phyloP scores from a whole-genome alignment of 176 grass and related monocot genomes.

The Canna indica region DNA sequence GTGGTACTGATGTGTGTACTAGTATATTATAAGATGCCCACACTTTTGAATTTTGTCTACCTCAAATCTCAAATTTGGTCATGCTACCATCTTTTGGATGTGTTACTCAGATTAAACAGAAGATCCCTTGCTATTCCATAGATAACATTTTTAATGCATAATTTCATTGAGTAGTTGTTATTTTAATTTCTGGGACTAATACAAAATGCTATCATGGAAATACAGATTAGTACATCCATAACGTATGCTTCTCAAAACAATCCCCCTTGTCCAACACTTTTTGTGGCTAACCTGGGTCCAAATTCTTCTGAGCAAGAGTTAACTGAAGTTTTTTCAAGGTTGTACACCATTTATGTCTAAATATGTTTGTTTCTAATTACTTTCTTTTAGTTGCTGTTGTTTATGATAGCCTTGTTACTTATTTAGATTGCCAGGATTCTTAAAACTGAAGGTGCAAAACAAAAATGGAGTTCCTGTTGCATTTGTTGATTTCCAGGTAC shows the following conservation, averaged over 20 bases:
- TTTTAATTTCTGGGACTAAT: slow-evolving; percentile 2
- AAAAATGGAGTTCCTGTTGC: slow-evolving; percentile 71
- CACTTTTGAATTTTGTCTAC: neutral
- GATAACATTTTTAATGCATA: neutral
- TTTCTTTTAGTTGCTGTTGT: neutral
- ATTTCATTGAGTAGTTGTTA: neutral
- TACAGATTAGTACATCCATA: slow-evolving; percentile 16
- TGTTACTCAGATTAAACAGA: neutral
- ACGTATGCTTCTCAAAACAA: slow-evolving; percentile 55
- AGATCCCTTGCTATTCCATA: neutral
- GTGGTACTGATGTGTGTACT: neutral
- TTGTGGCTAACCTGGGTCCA: slow-evolving; percentile 81
- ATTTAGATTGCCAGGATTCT: slow-evolving; percentile 60
- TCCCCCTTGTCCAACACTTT: slow-evolving; percentile 76
- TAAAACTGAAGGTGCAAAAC: slow-evolving; percentile 92
- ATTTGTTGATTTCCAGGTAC: slow-evolving; percentile 96
- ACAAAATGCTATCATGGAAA: neutral
- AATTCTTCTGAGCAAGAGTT: slow-evolving; percentile 65
- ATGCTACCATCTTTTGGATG: neutral
- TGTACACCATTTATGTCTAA: neutral
- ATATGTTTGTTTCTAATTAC: neutral
- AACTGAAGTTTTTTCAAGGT: slow-evolving; percentile 80
- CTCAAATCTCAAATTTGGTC: neutral
- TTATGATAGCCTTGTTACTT: slow-evolving; percentile 20
- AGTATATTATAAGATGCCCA: neutral